Evolutionary conservation across 2,329 filamentous ascomycete species (phyloP).

Genomic region (Fusarium anguioides): DNA sequence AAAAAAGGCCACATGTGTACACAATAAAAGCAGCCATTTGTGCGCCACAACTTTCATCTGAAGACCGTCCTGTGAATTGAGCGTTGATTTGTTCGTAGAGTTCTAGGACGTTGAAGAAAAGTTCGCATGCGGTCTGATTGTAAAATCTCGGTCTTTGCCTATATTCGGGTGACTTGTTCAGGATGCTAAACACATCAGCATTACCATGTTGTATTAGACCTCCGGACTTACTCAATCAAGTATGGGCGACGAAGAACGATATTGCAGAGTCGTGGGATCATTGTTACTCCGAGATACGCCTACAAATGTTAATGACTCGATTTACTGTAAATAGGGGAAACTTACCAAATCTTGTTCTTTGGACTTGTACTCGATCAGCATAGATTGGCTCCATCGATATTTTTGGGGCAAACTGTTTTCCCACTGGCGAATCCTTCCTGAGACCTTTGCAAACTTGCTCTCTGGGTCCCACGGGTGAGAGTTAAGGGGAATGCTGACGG

Average conservation of each 20-base stretch:
- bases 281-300: constrained; percentile 67
- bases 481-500: constrained; percentile 58
- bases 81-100: constrained; percentile 63
- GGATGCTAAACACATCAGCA: constrained; percentile 52
- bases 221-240: constrained; percentile 58
- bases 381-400: constrained; percentile 59
- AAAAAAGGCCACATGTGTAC: constrained; percentile 65
- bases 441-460: constrained; percentile 61
- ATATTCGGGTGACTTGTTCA: constrained; percentile 55
- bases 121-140: constrained; percentile 56
- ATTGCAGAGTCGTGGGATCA: constrained; percentile 66
- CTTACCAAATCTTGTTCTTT: constrained; percentile 62
- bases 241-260: constrained; percentile 67
- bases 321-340: not conserved
- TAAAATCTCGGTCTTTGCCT: constrained; percentile 54
- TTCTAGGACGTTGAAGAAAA: constrained; percentile 61
- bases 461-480: constrained; percentile 58
- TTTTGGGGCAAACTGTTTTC: constrained; percentile 59
- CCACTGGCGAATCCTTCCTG: constrained; percentile 58
- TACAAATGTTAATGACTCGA: constrained; percentile 39
- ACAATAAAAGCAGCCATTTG: constrained; percentile 67
- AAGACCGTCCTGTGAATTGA: constrained; percentile 59
- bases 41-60: constrained; percentile 62
- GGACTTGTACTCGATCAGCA: constrained; percentile 59
- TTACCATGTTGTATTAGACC: not conserved